A percentile compares a stretch with the other conserved stretches of the same genome.
Evolutionary conservation across 495 filamentous ascomycete genomes (phyloP).

Genomic region (Pyrenula aspistea): DNA sequence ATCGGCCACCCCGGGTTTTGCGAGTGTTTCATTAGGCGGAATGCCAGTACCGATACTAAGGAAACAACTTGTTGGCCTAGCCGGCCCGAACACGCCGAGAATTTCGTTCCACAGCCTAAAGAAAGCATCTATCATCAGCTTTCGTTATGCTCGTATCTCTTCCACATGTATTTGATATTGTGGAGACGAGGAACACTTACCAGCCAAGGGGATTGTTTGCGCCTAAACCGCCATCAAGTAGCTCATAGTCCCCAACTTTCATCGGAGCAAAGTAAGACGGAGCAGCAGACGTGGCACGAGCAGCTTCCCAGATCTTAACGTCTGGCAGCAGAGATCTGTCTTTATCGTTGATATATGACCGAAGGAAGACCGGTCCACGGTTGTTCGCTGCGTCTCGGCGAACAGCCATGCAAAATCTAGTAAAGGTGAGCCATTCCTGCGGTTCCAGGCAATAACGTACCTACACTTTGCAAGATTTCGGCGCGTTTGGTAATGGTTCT

Average conservation of each 20-base stretch:
- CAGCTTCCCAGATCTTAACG: constrained; percentile 25
- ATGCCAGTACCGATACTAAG: constrained; percentile 9
- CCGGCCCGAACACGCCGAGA: constrained; percentile 4
- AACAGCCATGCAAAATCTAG: no score
- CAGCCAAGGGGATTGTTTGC: constrained; percentile 18
- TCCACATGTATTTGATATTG: no score
- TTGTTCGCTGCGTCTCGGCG: constrained; percentile 3
- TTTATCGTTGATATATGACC: constrained; percentile 4
- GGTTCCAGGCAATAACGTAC: no score
- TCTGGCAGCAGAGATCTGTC: background rate
- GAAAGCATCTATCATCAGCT: no score
- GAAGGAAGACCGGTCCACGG: no score
- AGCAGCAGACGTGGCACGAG: constrained; percentile 26
- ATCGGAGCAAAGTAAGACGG: constrained; percentile 26
- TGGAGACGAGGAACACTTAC: no score
- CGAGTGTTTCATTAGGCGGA: constrained; percentile 1
- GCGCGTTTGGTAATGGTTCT: background rate
- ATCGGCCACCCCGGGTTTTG: constrained; percentile 2
- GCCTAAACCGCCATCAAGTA: constrained; percentile 9
- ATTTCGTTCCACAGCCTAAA: constrained; percentile 10
- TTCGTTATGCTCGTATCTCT: no score
- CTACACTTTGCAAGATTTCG: constrained; percentile 8
- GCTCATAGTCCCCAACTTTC: constrained; percentile 7
- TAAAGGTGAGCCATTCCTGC: no score
- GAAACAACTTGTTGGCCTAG: constrained; percentile 6